A percentile compares a stretch with the other conserved stretches of the same genome.
These are phyloP conservation scores for Colletotrichum paranaense DNA, from an alignment of 2,329 filamentous ascomycete species.

Conservation along the genomic window DNA sequence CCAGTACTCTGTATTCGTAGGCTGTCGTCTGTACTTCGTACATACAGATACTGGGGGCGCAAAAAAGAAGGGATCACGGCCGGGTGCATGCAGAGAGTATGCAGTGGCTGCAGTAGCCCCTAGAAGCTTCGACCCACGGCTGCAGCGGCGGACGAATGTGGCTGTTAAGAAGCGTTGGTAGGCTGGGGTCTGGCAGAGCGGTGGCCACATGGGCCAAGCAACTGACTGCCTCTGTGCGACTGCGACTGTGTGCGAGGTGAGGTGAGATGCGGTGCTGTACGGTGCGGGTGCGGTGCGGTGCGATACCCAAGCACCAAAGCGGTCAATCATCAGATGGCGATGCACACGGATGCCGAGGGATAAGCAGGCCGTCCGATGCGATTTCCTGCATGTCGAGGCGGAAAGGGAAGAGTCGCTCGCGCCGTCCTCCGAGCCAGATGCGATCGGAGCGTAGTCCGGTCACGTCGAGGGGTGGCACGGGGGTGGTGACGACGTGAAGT, in stretches of 20 bases:
- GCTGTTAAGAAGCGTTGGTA: slow-evolving; percentile 28
- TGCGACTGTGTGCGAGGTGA: not conserved
- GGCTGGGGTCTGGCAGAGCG: slow-evolving; percentile 8
- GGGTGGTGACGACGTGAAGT: not conserved
- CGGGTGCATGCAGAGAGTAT: slow-evolving; percentile 31
- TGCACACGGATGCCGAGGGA: slow-evolving; percentile 17
- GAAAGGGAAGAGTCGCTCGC: slow-evolving; percentile 25
- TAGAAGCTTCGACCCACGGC: slow-evolving; percentile 34
- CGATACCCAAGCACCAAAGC: not conserved
- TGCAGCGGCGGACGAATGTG: slow-evolving; percentile 33
- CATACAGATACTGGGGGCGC: not conserved
- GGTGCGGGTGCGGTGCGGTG: not conserved
- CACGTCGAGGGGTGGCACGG: not conserved
- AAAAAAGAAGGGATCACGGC: slow-evolving; percentile 25
- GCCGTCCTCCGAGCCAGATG: slow-evolving; percentile 30
- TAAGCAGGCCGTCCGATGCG: slow-evolving; percentile 10
- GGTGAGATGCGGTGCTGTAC: not conserved
- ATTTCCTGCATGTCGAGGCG: slow-evolving; percentile 24
- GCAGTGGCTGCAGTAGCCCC: slow-evolving; percentile 28
- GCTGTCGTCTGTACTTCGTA: not conserved
- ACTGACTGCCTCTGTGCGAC: not conserved
- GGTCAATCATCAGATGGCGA: slow-evolving; percentile 11
- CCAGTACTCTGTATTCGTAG: no score
- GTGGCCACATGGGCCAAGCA: slow-evolving; percentile 30
- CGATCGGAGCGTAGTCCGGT: slow-evolving; percentile 35